phyloP scores from a whole-genome alignment of 768 basidiomycete species.

The Tephrocybe sp. region DNA sequence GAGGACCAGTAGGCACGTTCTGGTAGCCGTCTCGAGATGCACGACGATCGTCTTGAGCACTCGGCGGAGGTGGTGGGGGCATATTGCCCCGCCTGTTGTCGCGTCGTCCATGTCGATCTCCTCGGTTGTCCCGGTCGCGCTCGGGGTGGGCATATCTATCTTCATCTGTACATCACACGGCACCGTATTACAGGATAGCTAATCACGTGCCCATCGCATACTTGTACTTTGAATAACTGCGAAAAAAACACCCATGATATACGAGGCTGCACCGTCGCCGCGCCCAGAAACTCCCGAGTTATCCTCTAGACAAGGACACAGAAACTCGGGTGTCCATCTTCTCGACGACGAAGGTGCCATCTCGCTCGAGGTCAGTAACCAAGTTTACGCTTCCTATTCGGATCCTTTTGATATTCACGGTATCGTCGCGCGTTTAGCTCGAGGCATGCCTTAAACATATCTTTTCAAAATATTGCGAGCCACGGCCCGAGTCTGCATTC shows the following conservation, averaged over 20 bases:
- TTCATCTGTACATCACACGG: constrained; percentile 54
- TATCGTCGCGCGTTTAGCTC: constrained; percentile 46
- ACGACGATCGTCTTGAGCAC: constrained; percentile 28
- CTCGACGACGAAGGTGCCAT: constrained; percentile 72
- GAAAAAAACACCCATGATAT: constrained; percentile 3
- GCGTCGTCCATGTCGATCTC: constrained; percentile 39
- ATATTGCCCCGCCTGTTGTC: constrained; percentile 38
- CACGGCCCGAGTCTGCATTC: constrained; percentile 25
- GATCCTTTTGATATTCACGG: too few species aligned
- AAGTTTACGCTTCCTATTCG: too few species aligned
- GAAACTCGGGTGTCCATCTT: constrained; percentile 53
- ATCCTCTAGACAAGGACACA: constrained; percentile 54
- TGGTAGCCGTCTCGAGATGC: constrained; percentile 47
- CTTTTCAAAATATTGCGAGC: constrained; percentile 75
- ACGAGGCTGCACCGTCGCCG: constrained; percentile 39
- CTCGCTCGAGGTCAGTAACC: constrained; percentile 50
- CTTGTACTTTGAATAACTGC: not conserved
- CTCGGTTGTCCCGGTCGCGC: constrained; percentile 41
- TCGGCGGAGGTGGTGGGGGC: constrained; percentile 35
- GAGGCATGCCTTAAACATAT: constrained; percentile 72
- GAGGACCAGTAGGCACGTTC: constrained; percentile 82
- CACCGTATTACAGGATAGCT: too few species aligned
- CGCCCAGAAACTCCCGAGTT: constrained; percentile 64
- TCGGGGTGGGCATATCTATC: constrained; percentile 53
- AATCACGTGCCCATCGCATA: constrained; percentile 7